Evolutionary conservation across 2,329 filamentous ascomycete species (phyloP).

Genomic region (Talaromyces atroroseus): DNA sequence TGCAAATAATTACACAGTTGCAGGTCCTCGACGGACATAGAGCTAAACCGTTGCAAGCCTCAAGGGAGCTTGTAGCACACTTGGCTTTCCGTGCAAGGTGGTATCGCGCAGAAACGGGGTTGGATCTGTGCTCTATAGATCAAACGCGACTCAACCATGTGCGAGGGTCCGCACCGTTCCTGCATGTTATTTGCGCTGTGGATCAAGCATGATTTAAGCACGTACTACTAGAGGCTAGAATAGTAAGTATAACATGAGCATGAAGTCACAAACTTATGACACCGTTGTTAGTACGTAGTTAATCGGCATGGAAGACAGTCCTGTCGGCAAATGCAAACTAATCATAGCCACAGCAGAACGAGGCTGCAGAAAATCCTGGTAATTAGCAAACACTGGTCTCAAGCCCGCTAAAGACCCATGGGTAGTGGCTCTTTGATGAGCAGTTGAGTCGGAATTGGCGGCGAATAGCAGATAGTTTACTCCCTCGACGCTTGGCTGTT

Average conservation of each 20-base stretch:
- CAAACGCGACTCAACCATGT: background rate
- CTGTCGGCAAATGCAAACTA: background rate
- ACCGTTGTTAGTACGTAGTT: background rate
- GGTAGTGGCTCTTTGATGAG: background rate
- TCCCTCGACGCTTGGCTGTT: background rate
- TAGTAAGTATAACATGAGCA: background rate
- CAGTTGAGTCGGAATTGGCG: background rate
- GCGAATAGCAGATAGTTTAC: background rate
- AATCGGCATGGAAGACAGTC: background rate
- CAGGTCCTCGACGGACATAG: background rate
- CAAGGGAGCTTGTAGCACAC: background rate
- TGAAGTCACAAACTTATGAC: background rate
- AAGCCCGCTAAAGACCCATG: background rate
- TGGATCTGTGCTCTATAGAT: background rate
- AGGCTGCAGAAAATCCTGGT: background rate
- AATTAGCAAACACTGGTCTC: background rate
- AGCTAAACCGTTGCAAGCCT: background rate
- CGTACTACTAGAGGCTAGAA: background rate
- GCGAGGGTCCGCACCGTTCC: constrained; percentile 3
- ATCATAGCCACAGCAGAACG: background rate
- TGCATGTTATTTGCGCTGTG: background rate
- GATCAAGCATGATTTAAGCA: background rate
- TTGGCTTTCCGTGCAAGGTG: constrained; percentile 5
- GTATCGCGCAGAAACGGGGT: constrained; percentile 3
- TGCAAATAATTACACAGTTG: background rate